Evolutionary conservation across 257 asterid species (phyloP), one percentile per base, ranked within the genome.

Genomic region (Jaltomata sinuosa): DNA sequence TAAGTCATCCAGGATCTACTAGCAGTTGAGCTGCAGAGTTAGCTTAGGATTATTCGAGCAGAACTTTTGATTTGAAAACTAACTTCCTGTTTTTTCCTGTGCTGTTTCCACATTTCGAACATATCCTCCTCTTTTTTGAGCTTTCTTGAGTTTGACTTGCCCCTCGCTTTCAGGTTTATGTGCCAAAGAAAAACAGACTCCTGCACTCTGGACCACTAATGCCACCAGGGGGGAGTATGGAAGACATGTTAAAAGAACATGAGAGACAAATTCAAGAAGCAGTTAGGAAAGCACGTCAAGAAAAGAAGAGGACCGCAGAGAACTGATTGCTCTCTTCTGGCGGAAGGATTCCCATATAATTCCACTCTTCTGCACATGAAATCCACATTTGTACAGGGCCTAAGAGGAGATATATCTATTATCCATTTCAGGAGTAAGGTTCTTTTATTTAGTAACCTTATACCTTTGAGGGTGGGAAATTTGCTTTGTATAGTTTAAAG

Each of bases 201-300:
- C 89, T 52, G 57, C 90, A 83, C 89, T 94, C 97, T 4, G 97
- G 97, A 77, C 97, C 93, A 64, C 76, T 94, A 36, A 53, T 90
- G 89, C 93, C 95, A 81, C 92, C 92, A 8, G 97, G 97, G 3
- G 93, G 92, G 14, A 91, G 90, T 87, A 89, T 90, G 92, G 97
- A 93, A 3, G 96, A 91, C 85, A 89, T 92, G 96, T 89, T 94
- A 38, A 92, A 89, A 85, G 97, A 94, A 85, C 96, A 94, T 5
- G 96, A 93, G 83, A 86, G 90, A 72, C 96, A 90, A 79, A 91
- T 94, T 76, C 96, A 94, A 87, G 94, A 86, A 52, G 95, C 94
- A 1, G 94, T 91, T 68, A 92, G 97, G 64, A 93, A 90, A 91
- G 91, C 95, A 19, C 90, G 93, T 38, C 77, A 77, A 22, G 90